Evolutionary conservation across 106 monocot species (phyloP).

Genomic region (Allium fistulosum): DNA sequence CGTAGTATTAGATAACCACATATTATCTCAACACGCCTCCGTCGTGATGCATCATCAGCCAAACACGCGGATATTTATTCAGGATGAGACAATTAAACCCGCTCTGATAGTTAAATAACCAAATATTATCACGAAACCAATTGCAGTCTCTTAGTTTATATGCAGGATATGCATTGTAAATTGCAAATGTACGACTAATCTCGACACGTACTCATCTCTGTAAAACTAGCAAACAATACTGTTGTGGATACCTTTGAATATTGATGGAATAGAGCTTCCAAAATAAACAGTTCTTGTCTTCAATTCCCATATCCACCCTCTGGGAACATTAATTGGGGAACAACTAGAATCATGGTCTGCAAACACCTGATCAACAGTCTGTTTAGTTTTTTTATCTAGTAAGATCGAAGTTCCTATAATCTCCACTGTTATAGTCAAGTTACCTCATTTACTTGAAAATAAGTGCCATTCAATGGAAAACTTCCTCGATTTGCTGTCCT

Average conservation of each 20-base stretch:
- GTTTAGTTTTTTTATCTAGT: not conserved
- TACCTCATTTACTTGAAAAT: constrained; percentile 31
- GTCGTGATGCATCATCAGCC: too few species aligned
- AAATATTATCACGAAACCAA: too few species aligned
- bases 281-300: constrained; percentile 34
- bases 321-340: constrained; percentile 32
- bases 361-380: constrained; percentile 30
- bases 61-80: too few species aligned
- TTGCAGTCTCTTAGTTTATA: too few species aligned
- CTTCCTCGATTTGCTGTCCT: constrained; percentile 22
- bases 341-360: constrained; percentile 50
- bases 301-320: constrained; percentile 31
- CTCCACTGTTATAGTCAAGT: not conserved
- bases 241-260: constrained; percentile 29
- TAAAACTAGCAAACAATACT: too few species aligned
- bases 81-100: too few species aligned
- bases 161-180: too few species aligned
- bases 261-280: constrained; percentile 26
- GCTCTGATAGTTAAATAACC: too few species aligned
- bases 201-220: too few species aligned
- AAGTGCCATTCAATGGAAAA: constrained; percentile 25
- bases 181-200: too few species aligned
- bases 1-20: not conserved
- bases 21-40: too few species aligned
- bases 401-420: not conserved